These are phyloP conservation scores for Geotrichum carabidarum DNA, from an alignment of 1,139 yeast species.

Conservation along the genomic window DNA sequence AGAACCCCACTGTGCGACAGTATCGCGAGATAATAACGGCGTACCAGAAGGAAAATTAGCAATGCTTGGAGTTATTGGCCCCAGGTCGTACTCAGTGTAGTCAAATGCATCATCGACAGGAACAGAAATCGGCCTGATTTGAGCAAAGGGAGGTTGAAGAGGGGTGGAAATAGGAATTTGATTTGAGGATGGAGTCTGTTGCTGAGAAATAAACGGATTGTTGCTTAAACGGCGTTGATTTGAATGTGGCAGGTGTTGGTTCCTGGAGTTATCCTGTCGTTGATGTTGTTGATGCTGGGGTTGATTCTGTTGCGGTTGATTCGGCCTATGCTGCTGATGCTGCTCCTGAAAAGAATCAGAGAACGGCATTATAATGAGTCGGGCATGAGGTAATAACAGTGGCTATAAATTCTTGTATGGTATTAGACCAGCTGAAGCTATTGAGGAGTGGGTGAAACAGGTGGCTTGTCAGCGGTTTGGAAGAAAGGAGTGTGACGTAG, in stretches of 20 bases:
- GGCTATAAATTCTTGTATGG: not conserved
- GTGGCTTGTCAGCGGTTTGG: not conserved
- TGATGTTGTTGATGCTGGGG: slow-evolving; percentile 2
- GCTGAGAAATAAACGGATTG: slow-evolving; percentile 6
- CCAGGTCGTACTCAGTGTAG: slow-evolving; percentile 22
- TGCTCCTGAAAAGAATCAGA: slow-evolving; percentile 2
- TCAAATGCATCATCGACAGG: slow-evolving; percentile 30
- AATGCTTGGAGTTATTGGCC: slow-evolving; percentile 2
- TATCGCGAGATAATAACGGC: slow-evolving; percentile 9
- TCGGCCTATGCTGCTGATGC: not conserved
- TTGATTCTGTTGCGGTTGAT: not conserved
- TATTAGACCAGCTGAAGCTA: not conserved
- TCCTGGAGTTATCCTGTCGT: not conserved
- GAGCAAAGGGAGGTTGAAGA: slow-evolving; percentile 5
- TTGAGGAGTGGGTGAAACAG: not conserved
- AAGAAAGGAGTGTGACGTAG: not conserved
- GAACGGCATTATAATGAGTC: slow-evolving; percentile 1
- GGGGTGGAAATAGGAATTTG: slow-evolving; percentile 1
- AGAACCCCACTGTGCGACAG: slow-evolving; percentile 6
- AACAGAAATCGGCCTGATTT: slow-evolving; percentile 25
- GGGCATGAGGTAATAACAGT: not conserved
- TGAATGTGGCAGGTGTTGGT: not conserved
- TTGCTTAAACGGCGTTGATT: not conserved
- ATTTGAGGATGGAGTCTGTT: not conserved
- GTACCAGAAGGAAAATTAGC: slow-evolving; percentile 7